Conservation (phyloP, 2,329 filamentous ascomycete species). For the Sclerotiophoma versabilis region DNA sequence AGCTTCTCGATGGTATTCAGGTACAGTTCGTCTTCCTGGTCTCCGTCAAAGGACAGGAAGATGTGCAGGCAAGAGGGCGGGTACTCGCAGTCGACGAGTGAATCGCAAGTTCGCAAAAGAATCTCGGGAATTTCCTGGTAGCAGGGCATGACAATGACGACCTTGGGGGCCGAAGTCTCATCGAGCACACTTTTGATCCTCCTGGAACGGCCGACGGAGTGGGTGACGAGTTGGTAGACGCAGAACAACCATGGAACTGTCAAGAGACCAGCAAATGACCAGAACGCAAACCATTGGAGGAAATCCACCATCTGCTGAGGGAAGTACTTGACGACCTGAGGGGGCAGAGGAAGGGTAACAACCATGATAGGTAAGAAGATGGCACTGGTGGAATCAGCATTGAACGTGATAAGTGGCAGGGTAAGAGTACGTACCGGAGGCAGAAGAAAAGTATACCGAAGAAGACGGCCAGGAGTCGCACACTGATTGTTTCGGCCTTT, state of each 20-base stretch:
- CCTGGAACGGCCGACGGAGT: constrained; percentile 81
- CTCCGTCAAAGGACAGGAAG: constrained; percentile 94
- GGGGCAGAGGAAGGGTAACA: constrained; percentile 85
- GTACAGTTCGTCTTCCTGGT: constrained; percentile 86
- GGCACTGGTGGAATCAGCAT: constrained; percentile 58
- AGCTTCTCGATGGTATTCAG: constrained; percentile 84
- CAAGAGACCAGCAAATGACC: constrained; percentile 84
- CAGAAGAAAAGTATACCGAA: constrained; percentile 77
- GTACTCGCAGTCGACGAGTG: constrained; percentile 92
- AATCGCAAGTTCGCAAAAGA: constrained; percentile 85
- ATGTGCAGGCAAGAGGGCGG: constrained; percentile 91
- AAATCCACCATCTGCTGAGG: constrained; percentile 71
- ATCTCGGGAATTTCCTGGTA: constrained; percentile 90
- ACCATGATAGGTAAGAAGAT: constrained; percentile 95
- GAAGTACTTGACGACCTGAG: constrained; percentile 74
- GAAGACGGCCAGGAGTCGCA: constrained; percentile 76
- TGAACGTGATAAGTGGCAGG: neutral
- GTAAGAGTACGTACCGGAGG: constrained; percentile 66
- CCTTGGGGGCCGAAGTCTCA: constrained; percentile 86
- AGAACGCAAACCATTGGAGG: constrained; percentile 95
- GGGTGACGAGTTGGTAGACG: constrained; percentile 87
- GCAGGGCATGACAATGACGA: constrained; percentile 95
- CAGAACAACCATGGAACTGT: constrained; percentile 93
- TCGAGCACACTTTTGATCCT: constrained; percentile 85
- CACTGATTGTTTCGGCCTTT: constrained; percentile 89